These are phyloP conservation scores for Plasmodium coatneyi DNA, from an alignment of 169 alveolate species.

Conservation along the genomic window DNA sequence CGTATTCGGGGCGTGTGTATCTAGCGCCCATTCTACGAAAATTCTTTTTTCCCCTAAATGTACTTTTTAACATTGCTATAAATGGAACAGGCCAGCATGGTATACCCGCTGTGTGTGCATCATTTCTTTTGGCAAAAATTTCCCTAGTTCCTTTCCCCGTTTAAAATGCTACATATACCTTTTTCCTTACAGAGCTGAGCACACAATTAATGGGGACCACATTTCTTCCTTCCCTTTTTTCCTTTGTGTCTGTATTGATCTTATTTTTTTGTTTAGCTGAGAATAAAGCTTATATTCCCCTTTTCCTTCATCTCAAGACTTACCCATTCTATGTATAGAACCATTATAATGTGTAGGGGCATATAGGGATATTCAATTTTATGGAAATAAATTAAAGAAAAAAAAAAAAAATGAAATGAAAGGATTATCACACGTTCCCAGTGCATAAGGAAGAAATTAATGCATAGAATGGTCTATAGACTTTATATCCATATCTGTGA, in stretches of 20 bases:
- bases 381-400: neutral
- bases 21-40: neutral
- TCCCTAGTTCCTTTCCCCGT: neutral
- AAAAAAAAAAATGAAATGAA: no score
- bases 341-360: neutral
- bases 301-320: neutral
- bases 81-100: neutral
- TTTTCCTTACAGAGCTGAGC: neutral
- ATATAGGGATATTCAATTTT: neutral
- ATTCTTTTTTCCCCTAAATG: neutral
- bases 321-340: neutral
- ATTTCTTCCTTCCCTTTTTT: no score
- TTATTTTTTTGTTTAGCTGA: neutral
- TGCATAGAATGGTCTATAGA: no score
- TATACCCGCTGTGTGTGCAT: neutral
- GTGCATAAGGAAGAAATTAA: no score
- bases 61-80: neutral
- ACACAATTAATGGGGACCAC: neutral
- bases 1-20: neutral
- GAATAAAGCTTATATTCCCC: neutral
- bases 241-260: neutral
- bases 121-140: neutral
- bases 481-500: no score
- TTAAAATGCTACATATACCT: neutral
- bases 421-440: no score